Evolutionary conservation across 2,329 filamentous ascomycete species (phyloP), one percentile per base, ranked within the genome.

Genomic region (Phialophora macrospora): DNA sequence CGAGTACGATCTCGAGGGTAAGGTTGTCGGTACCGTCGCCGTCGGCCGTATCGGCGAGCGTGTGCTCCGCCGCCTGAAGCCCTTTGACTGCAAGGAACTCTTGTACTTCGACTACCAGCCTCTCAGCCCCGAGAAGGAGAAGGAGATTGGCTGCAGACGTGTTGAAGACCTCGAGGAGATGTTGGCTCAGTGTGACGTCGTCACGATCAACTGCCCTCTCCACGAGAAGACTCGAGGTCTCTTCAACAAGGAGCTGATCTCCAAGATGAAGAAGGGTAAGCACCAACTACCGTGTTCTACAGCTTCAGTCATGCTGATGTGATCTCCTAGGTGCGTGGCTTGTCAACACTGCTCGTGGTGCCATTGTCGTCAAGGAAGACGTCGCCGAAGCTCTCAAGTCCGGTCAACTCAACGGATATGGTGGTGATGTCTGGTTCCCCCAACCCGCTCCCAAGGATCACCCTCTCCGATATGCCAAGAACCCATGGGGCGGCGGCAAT

Each of bases 101-200:
- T 88, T 98, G 71, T 99, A 99, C 91, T 98, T 91, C 80, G 95
- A 99, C 84, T 99, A 99, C 90, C 95, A 99, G 87, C 93, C 94
- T 60, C 86, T 99, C 71, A 85, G 82, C 67, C 77, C 92, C 67
- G 93, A 97, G 84, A 85, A 88, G 75, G 93, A 98, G 88, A 88
- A 90, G 81, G 94, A 97, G 85, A 98, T 98, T 81, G 94, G 94
- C 79, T 93, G 90, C 87, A 87, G 92, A 75, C 88, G 95, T 69
- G 93, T 98, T 67, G 90, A 94, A 56, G 86, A 79, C 75, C 88
- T 99, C 75, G 93, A 97, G 85, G 94, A 98, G 80, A 90, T 99
- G 88, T 82, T 99, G 69, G 85, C 87, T 48, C 92, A 96, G 85
- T 98, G 94, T 80, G 95, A 98, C 74, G 87, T 98, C 69, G 94